Evolutionary conservation across 495 filamentous ascomycete species (phyloP).

Genomic region (Daldinia loculata): DNA sequence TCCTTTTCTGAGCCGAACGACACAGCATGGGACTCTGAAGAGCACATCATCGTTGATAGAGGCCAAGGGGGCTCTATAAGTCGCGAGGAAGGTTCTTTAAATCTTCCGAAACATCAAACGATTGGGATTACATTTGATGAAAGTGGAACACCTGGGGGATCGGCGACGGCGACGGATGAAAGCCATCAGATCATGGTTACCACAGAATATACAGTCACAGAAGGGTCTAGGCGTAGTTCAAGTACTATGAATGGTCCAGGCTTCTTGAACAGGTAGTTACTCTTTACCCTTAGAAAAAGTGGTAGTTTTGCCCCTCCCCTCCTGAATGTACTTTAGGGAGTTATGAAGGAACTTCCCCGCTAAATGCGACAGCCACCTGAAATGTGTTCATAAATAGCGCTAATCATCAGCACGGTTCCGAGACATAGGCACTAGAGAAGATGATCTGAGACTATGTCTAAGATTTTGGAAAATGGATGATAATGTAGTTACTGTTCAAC

Average conservation of each 20-base stretch:
- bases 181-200: slow-evolving; percentile 31
- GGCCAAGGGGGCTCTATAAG: neutral
- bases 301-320: no score
- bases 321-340: no score
- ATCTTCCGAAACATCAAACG: slow-evolving; percentile 13
- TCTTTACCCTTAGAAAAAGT: neutral
- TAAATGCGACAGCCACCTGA: no score
- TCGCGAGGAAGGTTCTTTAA: slow-evolving; percentile 8
- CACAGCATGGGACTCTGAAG: slow-evolving; percentile 52
- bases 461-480: neutral
- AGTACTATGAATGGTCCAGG: neutral
- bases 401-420: no score
- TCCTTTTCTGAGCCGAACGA: slow-evolving; percentile 53
- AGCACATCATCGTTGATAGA: slow-evolving; percentile 48
- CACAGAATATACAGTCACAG: slow-evolving; percentile 33
- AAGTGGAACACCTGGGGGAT: neutral
- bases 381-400: no score
- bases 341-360: no score
- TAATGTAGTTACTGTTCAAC: neutral
- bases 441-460: no score
- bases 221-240: neutral
- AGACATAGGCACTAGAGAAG: no score
- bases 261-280: neutral
- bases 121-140: neutral
- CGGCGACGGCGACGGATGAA: neutral